These are phyloP conservation scores for Penicillium sp. DNA, from an alignment of 2,329 filamentous ascomycete species.

Conservation along the genomic window DNA sequence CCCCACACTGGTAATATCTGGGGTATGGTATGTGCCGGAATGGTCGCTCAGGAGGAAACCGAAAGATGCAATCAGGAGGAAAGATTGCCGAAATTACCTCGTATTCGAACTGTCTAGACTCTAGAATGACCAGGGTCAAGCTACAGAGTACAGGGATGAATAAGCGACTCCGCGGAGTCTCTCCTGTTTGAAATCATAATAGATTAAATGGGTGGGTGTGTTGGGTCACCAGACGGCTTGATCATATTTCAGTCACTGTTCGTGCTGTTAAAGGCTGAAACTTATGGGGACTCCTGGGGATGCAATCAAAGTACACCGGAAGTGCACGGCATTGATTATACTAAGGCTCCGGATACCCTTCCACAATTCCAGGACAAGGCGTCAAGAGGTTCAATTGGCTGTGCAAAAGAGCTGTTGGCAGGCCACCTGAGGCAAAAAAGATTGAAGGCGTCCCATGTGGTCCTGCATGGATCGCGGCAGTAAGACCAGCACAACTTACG, in stretches of 20 bases:
- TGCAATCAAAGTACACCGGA: neutral
- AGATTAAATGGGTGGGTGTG: slow-evolving; percentile 3
- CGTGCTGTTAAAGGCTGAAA: neutral
- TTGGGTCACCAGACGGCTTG: slow-evolving; percentile 3
- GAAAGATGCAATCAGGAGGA: slow-evolving; percentile 7
- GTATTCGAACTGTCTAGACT: slow-evolving; percentile 13
- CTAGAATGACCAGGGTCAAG: neutral
- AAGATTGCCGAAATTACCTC: slow-evolving; percentile 1
- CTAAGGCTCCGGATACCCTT: neutral
- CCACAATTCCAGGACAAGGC: neutral
- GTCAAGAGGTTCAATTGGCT: neutral
- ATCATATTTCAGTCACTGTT: neutral
- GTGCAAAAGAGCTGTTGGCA: neutral
- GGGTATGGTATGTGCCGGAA: slow-evolving; percentile 9
- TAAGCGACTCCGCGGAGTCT: slow-evolving; percentile 13
- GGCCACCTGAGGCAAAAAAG: neutral
- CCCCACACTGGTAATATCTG: slow-evolving; percentile 17
- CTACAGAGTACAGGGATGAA: neutral
- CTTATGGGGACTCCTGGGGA: neutral
- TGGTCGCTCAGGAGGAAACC: neutral
- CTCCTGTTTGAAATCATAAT: slow-evolving; percentile 8
- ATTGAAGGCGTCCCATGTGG: slow-evolving; percentile 1
- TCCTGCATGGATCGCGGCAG: neutral
- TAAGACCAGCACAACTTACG: neutral
- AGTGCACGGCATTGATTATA: neutral